phyloP scores from a whole-genome alignment of 768 basidiomycete genomes.

The Trametes villosa region DNA sequence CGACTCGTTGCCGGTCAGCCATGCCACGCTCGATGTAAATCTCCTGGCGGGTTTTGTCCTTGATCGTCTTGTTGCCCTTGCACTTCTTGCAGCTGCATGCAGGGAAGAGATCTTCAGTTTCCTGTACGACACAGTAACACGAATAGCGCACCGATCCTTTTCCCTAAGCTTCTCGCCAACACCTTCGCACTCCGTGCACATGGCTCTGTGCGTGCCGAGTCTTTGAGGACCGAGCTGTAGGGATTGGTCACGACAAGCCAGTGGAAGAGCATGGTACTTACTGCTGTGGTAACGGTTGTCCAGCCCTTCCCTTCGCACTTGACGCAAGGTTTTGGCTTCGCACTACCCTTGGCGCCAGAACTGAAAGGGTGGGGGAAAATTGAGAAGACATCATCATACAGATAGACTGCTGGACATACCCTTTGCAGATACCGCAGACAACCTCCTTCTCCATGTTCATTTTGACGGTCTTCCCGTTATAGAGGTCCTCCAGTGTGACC shows the following conservation, averaged over 20 bases:
- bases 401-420: no score
- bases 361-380: conserved; percentile 40
- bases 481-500: conserved; percentile 90
- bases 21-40: conserved; percentile 88
- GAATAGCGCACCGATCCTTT: conserved; percentile 69
- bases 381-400: no score
- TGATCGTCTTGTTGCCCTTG: conserved; percentile 81
- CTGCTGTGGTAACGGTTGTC: conserved; percentile 62
- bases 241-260: conserved; percentile 2
- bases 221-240: conserved; percentile 48
- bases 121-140: neutral
- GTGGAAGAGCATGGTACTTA: conserved; percentile 23
- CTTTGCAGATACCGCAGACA: conserved; percentile 79
- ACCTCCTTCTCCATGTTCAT: conserved; percentile 89
- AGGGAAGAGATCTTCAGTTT: conserved; percentile 10
- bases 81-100: conserved; percentile 94
- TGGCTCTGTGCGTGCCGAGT: conserved; percentile 54
- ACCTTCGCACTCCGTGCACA: conserved; percentile 74
- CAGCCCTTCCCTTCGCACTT: conserved; percentile 87
- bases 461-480: conserved; percentile 87
- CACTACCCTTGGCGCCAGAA: conserved; percentile 78
- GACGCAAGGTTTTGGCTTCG: conserved; percentile 83
- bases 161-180: conserved; percentile 74
- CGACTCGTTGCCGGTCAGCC: conserved; percentile 80
- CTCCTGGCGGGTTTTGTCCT: conserved; percentile 89